These are phyloP conservation scores for Mycosphaerella sp. DNA, from an alignment of 2,329 filamentous ascomycete genomes.

Conservation along the genomic window DNA sequence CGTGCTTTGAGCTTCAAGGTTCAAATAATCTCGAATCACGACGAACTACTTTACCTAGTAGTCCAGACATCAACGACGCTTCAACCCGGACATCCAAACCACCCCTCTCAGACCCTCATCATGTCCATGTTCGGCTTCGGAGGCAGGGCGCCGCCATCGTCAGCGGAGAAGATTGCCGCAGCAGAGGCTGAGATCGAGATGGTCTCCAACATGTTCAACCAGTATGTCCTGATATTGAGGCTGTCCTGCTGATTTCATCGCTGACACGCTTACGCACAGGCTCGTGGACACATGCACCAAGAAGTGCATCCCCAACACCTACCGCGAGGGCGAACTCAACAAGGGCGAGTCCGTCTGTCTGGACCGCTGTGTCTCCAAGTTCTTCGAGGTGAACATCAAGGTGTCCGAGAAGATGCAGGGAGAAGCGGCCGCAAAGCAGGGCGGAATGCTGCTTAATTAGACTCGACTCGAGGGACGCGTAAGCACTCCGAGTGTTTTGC, in stretches of 20 bases:
- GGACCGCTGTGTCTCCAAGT: conserved; percentile 94
- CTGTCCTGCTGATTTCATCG: neutral
- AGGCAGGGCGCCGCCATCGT: conserved; percentile 73
- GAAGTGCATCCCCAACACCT: conserved; percentile 88
- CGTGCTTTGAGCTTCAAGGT: neutral
- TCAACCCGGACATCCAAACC: neutral
- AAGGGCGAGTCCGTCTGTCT: conserved; percentile 99
- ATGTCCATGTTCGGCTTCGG: conserved; percentile 70
- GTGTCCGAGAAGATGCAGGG: conserved; percentile 94
- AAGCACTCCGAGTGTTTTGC: neutral
- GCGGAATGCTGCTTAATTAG: conserved; percentile 34
- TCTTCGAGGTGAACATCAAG: conserved; percentile 98
- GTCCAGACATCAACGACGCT: neutral
- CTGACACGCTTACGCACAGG: conserved; percentile 19
- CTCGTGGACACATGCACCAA: conserved; percentile 82
- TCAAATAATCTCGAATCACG: neutral
- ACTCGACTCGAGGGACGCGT: neutral
- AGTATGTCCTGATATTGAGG: conserved; percentile 50
- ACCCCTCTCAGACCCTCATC: neutral
- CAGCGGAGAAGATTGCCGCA: conserved; percentile 93
- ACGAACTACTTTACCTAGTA: neutral
- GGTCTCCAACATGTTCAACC: conserved; percentile 95
- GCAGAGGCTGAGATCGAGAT: conserved; percentile 98
- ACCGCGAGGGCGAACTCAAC: conserved; percentile 94
- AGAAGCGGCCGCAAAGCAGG: conserved; percentile 64